A percentile compares a stretch with the other conserved stretches of the same genome.
Conservation (phyloP, 352 stramenopile genomes). For the Phytopythium montanum region DNA sequence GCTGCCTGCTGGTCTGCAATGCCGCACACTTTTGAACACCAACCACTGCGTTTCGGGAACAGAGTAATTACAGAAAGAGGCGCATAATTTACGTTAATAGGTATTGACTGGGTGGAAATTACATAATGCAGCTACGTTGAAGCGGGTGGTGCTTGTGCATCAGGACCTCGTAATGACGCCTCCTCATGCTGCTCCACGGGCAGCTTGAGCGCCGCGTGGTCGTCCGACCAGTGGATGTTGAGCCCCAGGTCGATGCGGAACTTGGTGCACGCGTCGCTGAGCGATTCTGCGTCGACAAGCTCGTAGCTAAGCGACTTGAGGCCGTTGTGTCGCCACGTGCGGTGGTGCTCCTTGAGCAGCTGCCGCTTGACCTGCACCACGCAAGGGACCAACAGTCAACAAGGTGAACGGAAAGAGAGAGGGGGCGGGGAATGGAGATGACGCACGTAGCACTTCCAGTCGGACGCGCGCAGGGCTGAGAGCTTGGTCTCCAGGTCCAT, state of each 20-base stretch:
- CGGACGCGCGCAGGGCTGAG: slow-evolving; percentile 27
- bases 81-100: too few species aligned
- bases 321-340: slow-evolving; percentile 53
- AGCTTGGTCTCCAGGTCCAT: slow-evolving; percentile 43
- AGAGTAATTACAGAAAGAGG: too few species aligned
- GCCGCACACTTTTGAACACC: too few species aligned
- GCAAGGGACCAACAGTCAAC: too few species aligned
- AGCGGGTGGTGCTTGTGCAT: not conserved
- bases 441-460: slow-evolving; percentile 44
- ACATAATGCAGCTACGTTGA: not conserved
- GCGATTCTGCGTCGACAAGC: slow-evolving; percentile 32
- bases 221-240: slow-evolving; percentile 54
- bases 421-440: not conserved
- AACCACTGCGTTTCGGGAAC: too few species aligned
- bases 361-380: slow-evolving; percentile 34
- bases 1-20: slow-evolving; percentile 1
- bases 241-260: slow-evolving; percentile 36
- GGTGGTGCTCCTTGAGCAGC: slow-evolving; percentile 48
- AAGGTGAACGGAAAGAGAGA: too few species aligned
- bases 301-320: slow-evolving; percentile 40
- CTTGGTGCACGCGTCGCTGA: slow-evolving; percentile 43
- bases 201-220: slow-evolving; percentile 9
- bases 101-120: too few species aligned
- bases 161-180: not conserved
- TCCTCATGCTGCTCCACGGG: not conserved